These are phyloP conservation scores for Dillenia suffruticosa DNA, from an alignment of 164 flowering plant genomes.

Conservation along the genomic window DNA sequence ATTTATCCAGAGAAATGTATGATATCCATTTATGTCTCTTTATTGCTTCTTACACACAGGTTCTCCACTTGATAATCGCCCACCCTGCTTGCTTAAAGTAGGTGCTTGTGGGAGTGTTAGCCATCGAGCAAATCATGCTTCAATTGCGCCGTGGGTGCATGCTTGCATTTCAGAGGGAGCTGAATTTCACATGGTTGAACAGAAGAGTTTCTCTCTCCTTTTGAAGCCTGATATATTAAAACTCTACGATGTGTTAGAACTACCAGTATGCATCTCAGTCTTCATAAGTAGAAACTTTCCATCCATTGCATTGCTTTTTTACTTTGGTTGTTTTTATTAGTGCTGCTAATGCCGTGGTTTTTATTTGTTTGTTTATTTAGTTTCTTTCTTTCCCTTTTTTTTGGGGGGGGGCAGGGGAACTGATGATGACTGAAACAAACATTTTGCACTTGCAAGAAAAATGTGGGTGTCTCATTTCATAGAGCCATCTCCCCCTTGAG, in stretches of 20 bases:
- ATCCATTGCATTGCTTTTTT: background rate
- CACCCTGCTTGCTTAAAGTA: slow-evolving; percentile 11
- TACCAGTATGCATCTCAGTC: slow-evolving; percentile 43
- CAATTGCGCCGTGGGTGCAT: background rate
- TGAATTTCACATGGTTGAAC: slow-evolving; percentile 26
- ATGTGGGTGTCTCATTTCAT: no score
- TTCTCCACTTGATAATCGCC: slow-evolving; percentile 9
- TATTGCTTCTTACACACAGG: no score
- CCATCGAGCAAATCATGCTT: slow-evolving; percentile 4
- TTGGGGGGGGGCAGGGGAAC: no score
- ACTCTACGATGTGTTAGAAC: slow-evolving; percentile 50
- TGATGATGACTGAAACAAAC: no score
- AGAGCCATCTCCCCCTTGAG: no score
- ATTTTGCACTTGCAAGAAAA: no score
- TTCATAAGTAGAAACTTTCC: no score
- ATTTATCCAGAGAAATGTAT: background rate
- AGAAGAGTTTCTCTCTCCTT: slow-evolving; percentile 40
- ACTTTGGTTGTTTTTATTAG: background rate
- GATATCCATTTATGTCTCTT: background rate
- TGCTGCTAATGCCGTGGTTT: background rate
- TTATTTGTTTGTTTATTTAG: background rate
- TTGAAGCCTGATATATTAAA: slow-evolving; percentile 52
- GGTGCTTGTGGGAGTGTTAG: slow-evolving; percentile 5
- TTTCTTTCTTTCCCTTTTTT: no score
- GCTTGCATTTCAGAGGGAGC: slow-evolving; percentile 9